A percentile compares a stretch with the other conserved stretches of the same genome.
phyloP scores from a whole-genome alignment of 345 rosid genomes.

The Eucalyptus pumila region DNA sequence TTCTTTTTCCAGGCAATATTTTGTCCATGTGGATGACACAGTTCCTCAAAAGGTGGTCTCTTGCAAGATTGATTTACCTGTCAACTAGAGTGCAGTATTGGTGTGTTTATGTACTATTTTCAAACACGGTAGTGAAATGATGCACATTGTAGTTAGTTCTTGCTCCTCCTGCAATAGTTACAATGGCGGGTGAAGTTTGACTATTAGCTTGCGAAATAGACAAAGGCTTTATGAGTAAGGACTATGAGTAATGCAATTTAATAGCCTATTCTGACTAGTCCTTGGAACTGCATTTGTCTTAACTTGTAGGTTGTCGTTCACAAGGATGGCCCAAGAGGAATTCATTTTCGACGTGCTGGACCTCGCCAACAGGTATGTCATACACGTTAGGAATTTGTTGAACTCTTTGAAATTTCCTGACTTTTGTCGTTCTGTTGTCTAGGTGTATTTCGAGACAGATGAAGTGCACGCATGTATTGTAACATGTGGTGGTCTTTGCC shows the following conservation, averaged over 20 bases:
- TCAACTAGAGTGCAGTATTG: background rate
- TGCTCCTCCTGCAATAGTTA: background rate
- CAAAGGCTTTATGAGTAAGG: background rate
- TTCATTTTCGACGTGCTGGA: constrained; percentile 84
- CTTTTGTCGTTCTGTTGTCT: background rate
- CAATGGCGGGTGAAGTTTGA: background rate
- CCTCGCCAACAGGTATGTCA: constrained; percentile 66
- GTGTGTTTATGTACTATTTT: background rate
- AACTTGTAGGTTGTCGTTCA: constrained; percentile 60
- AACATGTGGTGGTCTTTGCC: constrained; percentile 91
- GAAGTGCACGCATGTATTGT: constrained; percentile 82
- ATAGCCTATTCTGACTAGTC: background rate
- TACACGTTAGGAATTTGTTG: background rate
- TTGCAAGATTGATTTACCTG: background rate
- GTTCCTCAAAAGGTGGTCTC: constrained; percentile 59
- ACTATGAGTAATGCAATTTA: background rate
- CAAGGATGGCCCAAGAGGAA: constrained; percentile 66
- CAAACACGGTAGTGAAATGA: background rate
- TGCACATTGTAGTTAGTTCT: background rate
- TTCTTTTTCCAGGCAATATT: constrained; percentile 55
- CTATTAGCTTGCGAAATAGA: background rate
- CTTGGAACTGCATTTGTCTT: background rate
- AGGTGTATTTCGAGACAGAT: constrained; percentile 69
- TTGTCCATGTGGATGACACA: constrained; percentile 67
- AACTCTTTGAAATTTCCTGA: background rate